These are phyloP conservation scores for Penicillium crustosum DNA, from an alignment of 2,329 filamentous ascomycete genomes.

Conservation along the genomic window DNA sequence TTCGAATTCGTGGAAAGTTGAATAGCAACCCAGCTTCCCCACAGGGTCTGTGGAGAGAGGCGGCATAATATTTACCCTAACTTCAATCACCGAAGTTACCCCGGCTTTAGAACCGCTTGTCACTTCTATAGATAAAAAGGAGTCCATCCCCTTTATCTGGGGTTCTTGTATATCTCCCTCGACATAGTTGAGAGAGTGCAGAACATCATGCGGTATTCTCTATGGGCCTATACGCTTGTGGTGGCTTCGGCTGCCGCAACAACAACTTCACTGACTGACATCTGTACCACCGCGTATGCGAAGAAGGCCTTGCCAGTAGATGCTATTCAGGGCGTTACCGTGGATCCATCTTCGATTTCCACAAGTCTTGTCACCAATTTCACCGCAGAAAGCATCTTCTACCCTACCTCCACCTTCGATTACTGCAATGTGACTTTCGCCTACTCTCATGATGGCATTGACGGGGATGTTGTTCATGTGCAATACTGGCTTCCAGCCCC, in stretches of 20 bases:
- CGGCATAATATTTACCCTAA: neutral
- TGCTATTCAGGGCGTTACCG: neutral
- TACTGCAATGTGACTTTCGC: constrained; percentile 51
- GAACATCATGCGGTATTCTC: neutral
- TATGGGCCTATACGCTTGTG: neutral
- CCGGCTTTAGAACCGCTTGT: neutral
- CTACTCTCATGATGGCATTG: constrained; percentile 33
- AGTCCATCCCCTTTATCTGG: neutral
- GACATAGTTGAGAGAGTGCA: neutral
- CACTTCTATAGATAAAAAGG: neutral
- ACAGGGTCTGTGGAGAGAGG: neutral
- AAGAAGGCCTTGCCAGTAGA: neutral
- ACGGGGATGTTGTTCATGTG: too few species aligned
- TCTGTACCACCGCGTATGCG: neutral
- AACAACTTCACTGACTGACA: neutral
- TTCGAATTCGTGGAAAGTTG: neutral
- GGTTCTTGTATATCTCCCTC: neutral
- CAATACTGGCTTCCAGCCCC: too few species aligned
- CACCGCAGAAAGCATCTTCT: neutral
- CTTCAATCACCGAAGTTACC: neutral
- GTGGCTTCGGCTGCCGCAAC: neutral
- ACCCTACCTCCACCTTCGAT: neutral
- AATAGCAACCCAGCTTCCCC: neutral
- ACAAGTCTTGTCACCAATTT: neutral
- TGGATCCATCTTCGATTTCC: neutral